These are phyloP conservation scores for Nigrospora sphaerica DNA, from an alignment of 2,329 filamentous ascomycete genomes.

Conservation along the genomic window DNA sequence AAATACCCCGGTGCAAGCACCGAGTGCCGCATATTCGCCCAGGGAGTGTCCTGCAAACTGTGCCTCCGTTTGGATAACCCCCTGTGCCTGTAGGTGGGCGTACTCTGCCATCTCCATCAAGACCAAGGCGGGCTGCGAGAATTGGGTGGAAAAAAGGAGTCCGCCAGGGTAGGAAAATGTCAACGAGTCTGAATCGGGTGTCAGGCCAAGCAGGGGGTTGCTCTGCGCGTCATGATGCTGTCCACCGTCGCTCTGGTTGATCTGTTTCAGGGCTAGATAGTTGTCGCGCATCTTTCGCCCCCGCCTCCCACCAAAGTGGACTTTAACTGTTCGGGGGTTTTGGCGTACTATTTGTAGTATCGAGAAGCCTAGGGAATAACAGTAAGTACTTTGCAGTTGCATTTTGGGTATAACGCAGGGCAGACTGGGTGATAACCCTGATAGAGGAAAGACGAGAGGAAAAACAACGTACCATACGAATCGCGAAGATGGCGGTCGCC, in stretches of 20 bases:
- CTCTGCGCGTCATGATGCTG: no score
- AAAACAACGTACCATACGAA: background rate
- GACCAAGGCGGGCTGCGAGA: conserved; percentile 93
- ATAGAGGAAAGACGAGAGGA: no score
- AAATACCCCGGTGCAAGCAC: conserved; percentile 95
- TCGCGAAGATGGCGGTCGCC: conserved; percentile 80
- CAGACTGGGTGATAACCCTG: no score
- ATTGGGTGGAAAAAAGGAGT: conserved; percentile 91
- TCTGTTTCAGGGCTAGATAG: conserved; percentile 98
- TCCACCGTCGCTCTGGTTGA: conserved; percentile 52
- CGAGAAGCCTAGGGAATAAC: conserved; percentile 59
- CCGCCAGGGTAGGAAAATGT: conserved; percentile 22
- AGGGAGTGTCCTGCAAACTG: conserved; percentile 90
- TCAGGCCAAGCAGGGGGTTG: no score
- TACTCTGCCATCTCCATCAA: conserved; percentile 99
- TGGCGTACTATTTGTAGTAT: conserved; percentile 99
- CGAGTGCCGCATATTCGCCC: conserved; percentile 95
- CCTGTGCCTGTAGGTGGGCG: conserved; percentile 97
- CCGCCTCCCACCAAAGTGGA: conserved; percentile 93
- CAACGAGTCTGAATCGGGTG: no score
- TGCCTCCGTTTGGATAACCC: conserved; percentile 89
- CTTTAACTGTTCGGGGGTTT: conserved; percentile 97
- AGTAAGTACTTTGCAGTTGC: no score
- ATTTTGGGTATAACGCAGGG: no score
- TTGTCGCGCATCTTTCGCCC: conserved; percentile 97